Percentiles rank a stretch among this genome's conserved stretches.
These are phyloP conservation scores for Carex kokanica DNA, from an alignment of 176 grass and related monocot species.

Conservation along the genomic window DNA sequence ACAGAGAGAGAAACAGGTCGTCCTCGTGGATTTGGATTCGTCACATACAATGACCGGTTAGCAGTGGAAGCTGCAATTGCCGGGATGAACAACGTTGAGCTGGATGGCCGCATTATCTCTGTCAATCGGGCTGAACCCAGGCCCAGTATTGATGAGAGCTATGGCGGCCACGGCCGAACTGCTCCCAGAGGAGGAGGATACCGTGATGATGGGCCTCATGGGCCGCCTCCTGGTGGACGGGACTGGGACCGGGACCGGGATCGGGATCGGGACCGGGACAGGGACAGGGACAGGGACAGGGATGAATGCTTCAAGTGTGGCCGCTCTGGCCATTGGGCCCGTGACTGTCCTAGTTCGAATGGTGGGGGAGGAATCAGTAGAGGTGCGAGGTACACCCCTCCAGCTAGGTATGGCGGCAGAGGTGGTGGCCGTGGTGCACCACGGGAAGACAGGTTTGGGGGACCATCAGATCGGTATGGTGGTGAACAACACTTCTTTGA, in stretches of 20 bases:
- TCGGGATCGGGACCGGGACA: not conserved
- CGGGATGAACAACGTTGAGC: conserved; percentile 79
- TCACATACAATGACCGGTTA: conserved; percentile 70
- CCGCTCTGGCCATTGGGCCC: conserved; percentile 86
- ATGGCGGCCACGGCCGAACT: conserved; percentile 61
- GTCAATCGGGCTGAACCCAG: conserved; percentile 96
- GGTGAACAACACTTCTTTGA: conserved; percentile 42
- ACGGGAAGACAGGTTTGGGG: conserved; percentile 66
- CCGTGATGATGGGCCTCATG: conserved; percentile 38
- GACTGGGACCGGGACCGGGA: conserved; percentile 26
- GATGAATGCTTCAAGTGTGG: conserved; percentile 97
- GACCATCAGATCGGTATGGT: conserved; percentile 66
- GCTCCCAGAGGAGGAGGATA: conserved; percentile 72
- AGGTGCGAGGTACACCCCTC: conserved; percentile 52
- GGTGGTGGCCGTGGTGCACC: conserved; percentile 41
- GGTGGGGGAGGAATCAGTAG: conserved; percentile 40
- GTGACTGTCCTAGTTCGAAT: conserved; percentile 72
- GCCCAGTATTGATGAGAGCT: conserved; percentile 63
- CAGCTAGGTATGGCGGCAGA: conserved; percentile 55
- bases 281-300: not conserved
- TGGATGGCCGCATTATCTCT: conserved; percentile 88
- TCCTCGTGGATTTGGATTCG: conserved; percentile 95
- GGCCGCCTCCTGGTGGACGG: conserved; percentile 21
- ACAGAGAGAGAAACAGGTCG: conserved; percentile 83
- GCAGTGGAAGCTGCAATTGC: conserved; percentile 72